These are phyloP conservation scores for Dendrobium chrysotoxum DNA, from an alignment of 106 monocot species.

Conservation along the genomic window DNA sequence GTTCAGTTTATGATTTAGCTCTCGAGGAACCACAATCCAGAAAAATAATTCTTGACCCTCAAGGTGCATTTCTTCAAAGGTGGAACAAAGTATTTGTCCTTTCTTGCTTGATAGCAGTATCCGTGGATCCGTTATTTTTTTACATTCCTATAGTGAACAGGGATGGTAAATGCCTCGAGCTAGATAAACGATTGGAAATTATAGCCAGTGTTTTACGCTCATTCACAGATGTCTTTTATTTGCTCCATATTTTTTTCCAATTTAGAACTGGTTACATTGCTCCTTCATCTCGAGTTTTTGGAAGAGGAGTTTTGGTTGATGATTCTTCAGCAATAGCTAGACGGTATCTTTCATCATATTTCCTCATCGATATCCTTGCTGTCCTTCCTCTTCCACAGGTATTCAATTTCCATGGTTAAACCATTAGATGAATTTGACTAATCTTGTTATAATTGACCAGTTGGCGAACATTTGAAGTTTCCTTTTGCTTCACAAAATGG, in stretches of 20 bases:
- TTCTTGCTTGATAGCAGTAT: slow-evolving; percentile 69
- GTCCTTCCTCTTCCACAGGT: slow-evolving; percentile 98
- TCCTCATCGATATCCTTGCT: slow-evolving; percentile 83
- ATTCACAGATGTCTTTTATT: slow-evolving; percentile 84
- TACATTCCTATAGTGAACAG: slow-evolving; percentile 61
- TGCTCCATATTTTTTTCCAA: slow-evolving; percentile 86
- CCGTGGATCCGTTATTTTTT: slow-evolving; percentile 87
- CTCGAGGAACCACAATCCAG: slow-evolving; percentile 19
- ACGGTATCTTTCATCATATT: slow-evolving; percentile 68
- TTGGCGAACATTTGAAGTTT: too few species aligned
- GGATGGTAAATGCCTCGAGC: slow-evolving; percentile 41
- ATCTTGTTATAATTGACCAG: too few species aligned
- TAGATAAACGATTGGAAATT: slow-evolving; percentile 60
- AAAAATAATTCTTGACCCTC: slow-evolving; percentile 76
- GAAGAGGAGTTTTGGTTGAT: slow-evolving; percentile 80
- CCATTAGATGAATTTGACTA: neutral
- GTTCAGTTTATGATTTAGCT: slow-evolving; percentile 19
- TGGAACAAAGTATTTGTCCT: slow-evolving; percentile 96
- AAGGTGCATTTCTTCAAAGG: slow-evolving; percentile 78
- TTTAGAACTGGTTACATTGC: slow-evolving; percentile 95
- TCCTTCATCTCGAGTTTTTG: slow-evolving; percentile 85
- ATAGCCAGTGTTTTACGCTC: slow-evolving; percentile 74
- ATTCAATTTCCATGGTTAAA: neutral
- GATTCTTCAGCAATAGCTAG: slow-evolving; percentile 60
- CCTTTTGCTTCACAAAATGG: too few species aligned